Percentiles rank a stretch among this genome's conserved stretches.
These are phyloP conservation scores for Salix arbutifolia DNA, from an alignment of 345 rosid species.

Conservation along the genomic window DNA sequence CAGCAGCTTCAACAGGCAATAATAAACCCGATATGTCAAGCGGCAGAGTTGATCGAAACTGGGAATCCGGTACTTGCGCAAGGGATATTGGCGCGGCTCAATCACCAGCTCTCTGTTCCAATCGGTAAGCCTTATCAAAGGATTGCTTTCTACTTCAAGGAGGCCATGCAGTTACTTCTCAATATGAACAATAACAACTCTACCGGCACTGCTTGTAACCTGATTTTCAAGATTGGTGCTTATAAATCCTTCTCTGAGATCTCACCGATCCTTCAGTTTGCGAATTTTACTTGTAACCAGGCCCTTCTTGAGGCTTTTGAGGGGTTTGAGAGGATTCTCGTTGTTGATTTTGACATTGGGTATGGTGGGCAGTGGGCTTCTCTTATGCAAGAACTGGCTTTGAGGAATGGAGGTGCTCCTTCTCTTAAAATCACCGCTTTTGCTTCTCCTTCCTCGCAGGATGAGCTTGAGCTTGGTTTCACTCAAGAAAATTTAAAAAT, in stretches of 20 bases:
- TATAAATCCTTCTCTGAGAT: conserved; percentile 80
- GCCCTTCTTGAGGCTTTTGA: conserved; percentile 65
- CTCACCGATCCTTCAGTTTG: conserved; percentile 78
- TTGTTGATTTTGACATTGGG: conserved; percentile 80
- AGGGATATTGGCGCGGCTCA: conserved; percentile 99
- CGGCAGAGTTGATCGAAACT: conserved; percentile 82
- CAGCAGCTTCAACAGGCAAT: conserved; percentile 60
- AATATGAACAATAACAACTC: conserved; percentile 24
- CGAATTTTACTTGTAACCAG: conserved; percentile 83
- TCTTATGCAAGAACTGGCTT: conserved; percentile 83
- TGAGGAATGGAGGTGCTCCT: conserved; percentile 46
- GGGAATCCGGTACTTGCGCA: conserved; percentile 82
- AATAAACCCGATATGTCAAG: conserved; percentile 71
- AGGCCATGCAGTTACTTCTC: conserved; percentile 63
- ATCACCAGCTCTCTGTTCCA: conserved; percentile 86
- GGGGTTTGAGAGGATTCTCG: conserved; percentile 63
- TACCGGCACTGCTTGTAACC: conserved; percentile 27
- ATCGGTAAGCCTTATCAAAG: conserved; percentile 69
- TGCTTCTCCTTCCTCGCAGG: conserved; percentile 48
- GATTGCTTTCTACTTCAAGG: conserved; percentile 74
- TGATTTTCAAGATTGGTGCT: conserved; percentile 75
- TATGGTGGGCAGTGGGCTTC: conserved; percentile 96
- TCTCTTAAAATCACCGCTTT: conserved; percentile 66
- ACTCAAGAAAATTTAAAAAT: conserved; percentile 64
- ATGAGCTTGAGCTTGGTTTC: conserved; percentile 60